Evolutionary conservation across 768 basidiomycete genomes (phyloP).

Genomic region (Tylopilus cervinicoccineus): DNA sequence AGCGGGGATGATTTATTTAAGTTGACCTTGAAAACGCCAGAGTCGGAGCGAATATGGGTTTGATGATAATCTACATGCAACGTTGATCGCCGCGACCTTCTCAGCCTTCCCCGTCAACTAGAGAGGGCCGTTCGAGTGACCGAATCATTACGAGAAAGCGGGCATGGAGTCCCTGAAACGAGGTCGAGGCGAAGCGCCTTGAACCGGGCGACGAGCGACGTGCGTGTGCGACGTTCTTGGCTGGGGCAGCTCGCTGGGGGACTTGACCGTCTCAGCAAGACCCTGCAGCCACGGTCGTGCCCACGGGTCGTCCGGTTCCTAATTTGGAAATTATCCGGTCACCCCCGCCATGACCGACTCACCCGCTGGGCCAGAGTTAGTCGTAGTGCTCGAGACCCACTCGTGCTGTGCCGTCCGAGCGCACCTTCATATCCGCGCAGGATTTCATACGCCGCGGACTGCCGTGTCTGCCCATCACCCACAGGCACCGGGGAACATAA

Average conservation of each 20-base stretch:
- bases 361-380: no score
- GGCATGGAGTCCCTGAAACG: constrained; percentile 26
- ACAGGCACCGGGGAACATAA: constrained; percentile 27
- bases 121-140: constrained; percentile 29
- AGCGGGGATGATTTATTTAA: constrained; percentile 25
- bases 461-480: constrained; percentile 24
- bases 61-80: constrained; percentile 35
- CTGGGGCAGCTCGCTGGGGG: background rate
- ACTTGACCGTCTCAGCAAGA: no score
- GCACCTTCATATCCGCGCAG: constrained; percentile 31
- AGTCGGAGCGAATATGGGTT: constrained; percentile 31
- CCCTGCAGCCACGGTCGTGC: no score
- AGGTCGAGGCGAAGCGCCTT: constrained; percentile 16
- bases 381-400: background rate
- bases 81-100: constrained; percentile 36
- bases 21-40: constrained; percentile 21
- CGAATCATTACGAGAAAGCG: constrained; percentile 33
- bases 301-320: background rate
- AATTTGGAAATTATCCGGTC: constrained; percentile 7
- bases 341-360: no score
- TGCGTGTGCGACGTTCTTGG: constrained; percentile 6
- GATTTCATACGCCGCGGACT: constrained; percentile 24
- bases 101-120: constrained; percentile 26
- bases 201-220: constrained; percentile 12
- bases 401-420: constrained; percentile 5